phyloP scores from a whole-genome alignment of 2,329 filamentous ascomycete genomes.

The Clonostachys solani region DNA sequence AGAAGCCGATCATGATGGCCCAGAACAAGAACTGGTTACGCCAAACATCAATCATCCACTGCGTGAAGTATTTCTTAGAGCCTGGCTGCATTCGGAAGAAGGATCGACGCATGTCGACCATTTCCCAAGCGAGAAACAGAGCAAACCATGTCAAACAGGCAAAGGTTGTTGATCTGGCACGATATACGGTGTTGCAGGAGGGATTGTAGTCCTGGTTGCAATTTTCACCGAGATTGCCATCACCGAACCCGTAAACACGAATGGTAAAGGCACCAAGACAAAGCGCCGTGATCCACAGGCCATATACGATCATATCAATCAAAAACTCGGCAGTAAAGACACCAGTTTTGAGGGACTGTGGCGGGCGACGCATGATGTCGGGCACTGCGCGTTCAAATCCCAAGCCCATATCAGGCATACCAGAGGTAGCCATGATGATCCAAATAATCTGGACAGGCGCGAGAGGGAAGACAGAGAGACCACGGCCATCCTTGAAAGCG shows the following conservation, averaged over 20 bases:
- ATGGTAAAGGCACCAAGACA: slow-evolving; percentile 60
- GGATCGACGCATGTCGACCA: slow-evolving; percentile 66
- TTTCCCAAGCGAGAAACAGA: slow-evolving; percentile 75
- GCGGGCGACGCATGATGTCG: slow-evolving; percentile 65
- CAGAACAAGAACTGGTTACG: slow-evolving; percentile 70
- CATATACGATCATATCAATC: slow-evolving; percentile 64
- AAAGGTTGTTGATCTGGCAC: slow-evolving; percentile 69
- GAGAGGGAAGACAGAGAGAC: slow-evolving; percentile 68
- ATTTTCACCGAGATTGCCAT: slow-evolving; percentile 51
- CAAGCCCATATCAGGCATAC: slow-evolving; percentile 72
- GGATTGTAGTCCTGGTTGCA: slow-evolving; percentile 57
- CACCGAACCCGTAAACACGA: slow-evolving; percentile 59
- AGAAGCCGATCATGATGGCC: slow-evolving; percentile 46
- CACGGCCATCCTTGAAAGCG: slow-evolving; percentile 61
- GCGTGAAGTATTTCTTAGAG: slow-evolving; percentile 55
- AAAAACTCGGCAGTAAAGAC: slow-evolving; percentile 65
- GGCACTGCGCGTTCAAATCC: slow-evolving; percentile 68
- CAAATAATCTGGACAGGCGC: slow-evolving; percentile 74
- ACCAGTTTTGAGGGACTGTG: slow-evolving; percentile 43
- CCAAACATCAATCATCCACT: slow-evolving; percentile 67
- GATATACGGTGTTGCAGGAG: slow-evolving; percentile 61
- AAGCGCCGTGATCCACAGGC: slow-evolving; percentile 63
- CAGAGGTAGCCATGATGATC: slow-evolving; percentile 78
- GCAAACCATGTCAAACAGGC: slow-evolving; percentile 73
- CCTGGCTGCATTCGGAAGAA: slow-evolving; percentile 72